These are phyloP conservation scores for Penicillium polonicum DNA, from an alignment of 2,329 filamentous ascomycete genomes.

Conservation along the genomic window DNA sequence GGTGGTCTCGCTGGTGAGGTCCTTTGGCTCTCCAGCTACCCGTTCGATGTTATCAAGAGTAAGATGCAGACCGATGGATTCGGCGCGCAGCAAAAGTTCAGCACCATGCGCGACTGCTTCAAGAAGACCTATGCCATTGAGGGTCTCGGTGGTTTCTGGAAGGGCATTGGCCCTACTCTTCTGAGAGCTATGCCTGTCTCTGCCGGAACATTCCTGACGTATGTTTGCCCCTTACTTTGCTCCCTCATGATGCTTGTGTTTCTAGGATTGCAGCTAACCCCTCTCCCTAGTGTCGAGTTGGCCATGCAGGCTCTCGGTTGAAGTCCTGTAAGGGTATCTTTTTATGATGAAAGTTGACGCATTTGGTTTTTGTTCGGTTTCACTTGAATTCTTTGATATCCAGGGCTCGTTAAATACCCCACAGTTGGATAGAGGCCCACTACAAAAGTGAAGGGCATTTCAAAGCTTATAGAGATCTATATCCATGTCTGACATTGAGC, in stretches of 20 bases:
- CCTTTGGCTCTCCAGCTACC: constrained; percentile 90
- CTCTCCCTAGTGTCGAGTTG: constrained; percentile 43
- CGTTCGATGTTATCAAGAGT: constrained; percentile 96
- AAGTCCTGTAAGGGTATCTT: constrained; percentile 11
- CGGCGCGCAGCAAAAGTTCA: constrained; percentile 68
- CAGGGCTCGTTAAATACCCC: constrained; percentile 13
- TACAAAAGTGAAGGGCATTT: constrained; percentile 8
- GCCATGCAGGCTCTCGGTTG: constrained; percentile 48
- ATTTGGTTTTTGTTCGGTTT: constrained; percentile 9
- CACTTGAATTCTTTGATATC: constrained; percentile 22
- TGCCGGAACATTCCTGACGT: constrained; percentile 93
- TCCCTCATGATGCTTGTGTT: neutral
- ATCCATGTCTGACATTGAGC: neutral
- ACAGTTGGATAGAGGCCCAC: constrained; percentile 5
- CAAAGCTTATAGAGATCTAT: constrained; percentile 1
- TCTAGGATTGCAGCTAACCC: constrained; percentile 10
- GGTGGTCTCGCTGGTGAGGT: constrained; percentile 91
- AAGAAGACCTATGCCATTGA: constrained; percentile 74
- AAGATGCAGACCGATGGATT: constrained; percentile 99
- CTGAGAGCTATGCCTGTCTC: constrained; percentile 95
- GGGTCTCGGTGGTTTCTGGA: constrained; percentile 86
- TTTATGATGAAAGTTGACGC: constrained; percentile 12
- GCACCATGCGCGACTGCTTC: constrained; percentile 86
- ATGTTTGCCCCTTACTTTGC: constrained; percentile 25
- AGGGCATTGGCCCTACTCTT: constrained; percentile 84